These are phyloP conservation scores for Paramarasmius palmivorus DNA, from an alignment of 1,284 basidiomycete species.

Conservation along the genomic window DNA sequence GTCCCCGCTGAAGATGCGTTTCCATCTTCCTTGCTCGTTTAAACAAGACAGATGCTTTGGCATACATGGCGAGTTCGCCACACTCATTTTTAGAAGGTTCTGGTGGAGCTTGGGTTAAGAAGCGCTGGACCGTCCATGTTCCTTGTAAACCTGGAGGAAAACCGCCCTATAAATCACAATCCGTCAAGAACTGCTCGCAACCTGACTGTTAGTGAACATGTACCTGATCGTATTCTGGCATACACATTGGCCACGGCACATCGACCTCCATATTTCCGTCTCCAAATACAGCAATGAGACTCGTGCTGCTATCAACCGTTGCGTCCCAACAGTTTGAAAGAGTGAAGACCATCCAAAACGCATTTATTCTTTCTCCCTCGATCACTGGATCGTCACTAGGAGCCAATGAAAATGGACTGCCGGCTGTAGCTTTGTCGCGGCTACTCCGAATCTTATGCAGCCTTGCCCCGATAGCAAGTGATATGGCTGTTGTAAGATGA, in stretches of 20 bases:
- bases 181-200: background rate
- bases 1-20: background rate
- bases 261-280: slow-evolving; percentile 6
- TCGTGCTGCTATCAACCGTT: slow-evolving; percentile 1
- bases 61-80: slow-evolving; percentile 8
- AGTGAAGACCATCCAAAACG: slow-evolving; percentile 11
- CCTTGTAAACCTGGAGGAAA: slow-evolving; percentile 1
- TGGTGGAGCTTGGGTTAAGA: background rate
- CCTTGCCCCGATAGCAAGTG: slow-evolving; percentile 6
- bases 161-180: background rate
- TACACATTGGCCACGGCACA: slow-evolving; percentile 13
- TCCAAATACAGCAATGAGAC: slow-evolving; percentile 6
- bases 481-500: slow-evolving; percentile 9
- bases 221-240: slow-evolving; percentile 12
- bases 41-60: slow-evolving; percentile 15
- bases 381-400: slow-evolving; percentile 7
- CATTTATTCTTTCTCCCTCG: slow-evolving; percentile 14
- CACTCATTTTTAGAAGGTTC: background rate
- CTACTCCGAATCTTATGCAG: slow-evolving; percentile 10
- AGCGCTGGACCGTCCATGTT: slow-evolving; percentile 6
- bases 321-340: slow-evolving; percentile 10
- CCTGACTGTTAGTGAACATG: background rate
- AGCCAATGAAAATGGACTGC: background rate
- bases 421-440: background rate
- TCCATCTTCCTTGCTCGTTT: slow-evolving; percentile 7